phyloP scores from a whole-genome alignment of 2,329 filamentous ascomycete genomes.

The Penicillium capsulatum region DNA sequence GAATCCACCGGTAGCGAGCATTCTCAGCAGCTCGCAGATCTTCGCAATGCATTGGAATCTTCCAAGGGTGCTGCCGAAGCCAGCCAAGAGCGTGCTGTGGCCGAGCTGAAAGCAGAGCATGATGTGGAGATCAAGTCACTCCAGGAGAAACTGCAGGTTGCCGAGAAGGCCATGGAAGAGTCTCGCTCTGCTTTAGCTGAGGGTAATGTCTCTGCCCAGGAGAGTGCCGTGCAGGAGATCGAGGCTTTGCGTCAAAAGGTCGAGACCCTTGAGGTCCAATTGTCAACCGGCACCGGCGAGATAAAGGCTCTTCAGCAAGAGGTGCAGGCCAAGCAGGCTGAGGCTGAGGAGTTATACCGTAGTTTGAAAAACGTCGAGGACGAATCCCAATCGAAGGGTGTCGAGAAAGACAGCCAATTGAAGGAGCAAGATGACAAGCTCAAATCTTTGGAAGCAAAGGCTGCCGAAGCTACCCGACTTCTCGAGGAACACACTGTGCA shows the following conservation, averaged over 20 bases:
- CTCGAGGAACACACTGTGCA: conserved; percentile 35
- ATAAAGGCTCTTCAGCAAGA: conserved; percentile 34
- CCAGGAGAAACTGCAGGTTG: conserved; percentile 32
- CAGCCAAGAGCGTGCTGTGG: conserved; percentile 29
- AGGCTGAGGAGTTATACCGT: conserved; percentile 37
- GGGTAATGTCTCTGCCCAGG: conserved; percentile 30
- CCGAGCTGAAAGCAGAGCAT: conserved; percentile 31
- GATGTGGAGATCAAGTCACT: conserved; percentile 32
- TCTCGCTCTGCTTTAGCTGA: conserved; percentile 35
- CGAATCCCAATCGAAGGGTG: conserved; percentile 37
- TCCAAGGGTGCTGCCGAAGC: conserved; percentile 29
- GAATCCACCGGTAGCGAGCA: conserved; percentile 30
- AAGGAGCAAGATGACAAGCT: conserved; percentile 14
- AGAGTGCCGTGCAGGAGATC: conserved; percentile 34
- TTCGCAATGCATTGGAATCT: conserved; percentile 32
- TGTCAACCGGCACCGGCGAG: conserved; percentile 30
- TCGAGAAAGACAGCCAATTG: conserved; percentile 27
- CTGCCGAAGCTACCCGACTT: conserved; percentile 30
- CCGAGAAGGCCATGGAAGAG: conserved; percentile 33
- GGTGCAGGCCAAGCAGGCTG: conserved; percentile 34
- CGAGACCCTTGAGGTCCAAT: conserved; percentile 29
- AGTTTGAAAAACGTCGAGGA: conserved; percentile 36
- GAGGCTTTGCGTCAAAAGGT: conserved; percentile 36
- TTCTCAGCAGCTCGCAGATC: conserved; percentile 32
- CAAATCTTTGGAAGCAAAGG: conserved; percentile 34